Evolutionary conservation across 345 rosid genomes (phyloP).

Genomic region (Lumnitzera racemosa): DNA sequence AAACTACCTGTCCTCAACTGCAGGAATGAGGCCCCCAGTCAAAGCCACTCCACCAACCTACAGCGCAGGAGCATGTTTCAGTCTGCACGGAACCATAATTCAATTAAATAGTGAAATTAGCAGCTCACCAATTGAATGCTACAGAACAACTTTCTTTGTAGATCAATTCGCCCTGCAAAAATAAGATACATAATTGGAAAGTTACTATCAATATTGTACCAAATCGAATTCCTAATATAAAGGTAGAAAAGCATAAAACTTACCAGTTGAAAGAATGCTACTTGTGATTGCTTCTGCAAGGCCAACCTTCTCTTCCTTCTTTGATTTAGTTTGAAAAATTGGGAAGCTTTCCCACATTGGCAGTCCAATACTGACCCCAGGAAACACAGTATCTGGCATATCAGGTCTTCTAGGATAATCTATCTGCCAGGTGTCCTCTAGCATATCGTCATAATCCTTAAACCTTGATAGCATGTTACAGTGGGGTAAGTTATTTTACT

Average conservation of each 20-base stretch:
- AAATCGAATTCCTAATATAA: neutral
- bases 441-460: slow-evolving; percentile 81
- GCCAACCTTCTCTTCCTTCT: slow-evolving; percentile 93
- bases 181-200: slow-evolving; percentile 8
- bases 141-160: slow-evolving; percentile 76
- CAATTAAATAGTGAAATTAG: neutral
- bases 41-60: slow-evolving; percentile 94
- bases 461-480: slow-evolving; percentile 38
- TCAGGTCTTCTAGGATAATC: slow-evolving; percentile 71
- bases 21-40: slow-evolving; percentile 62
- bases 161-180: slow-evolving; percentile 76
- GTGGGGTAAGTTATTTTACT: neutral
- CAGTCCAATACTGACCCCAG: slow-evolving; percentile 43
- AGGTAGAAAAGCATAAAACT: slow-evolving; percentile 7
- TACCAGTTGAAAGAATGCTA: slow-evolving; percentile 90
- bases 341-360: slow-evolving; percentile 86
- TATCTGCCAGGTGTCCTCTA: slow-evolving; percentile 80
- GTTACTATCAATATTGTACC: slow-evolving; percentile 7
- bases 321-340: slow-evolving; percentile 51
- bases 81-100: neutral
- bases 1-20: slow-evolving; percentile 81
- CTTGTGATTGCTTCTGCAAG: slow-evolving; percentile 85
- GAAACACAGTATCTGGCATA: slow-evolving; percentile 41
- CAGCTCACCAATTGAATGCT: slow-evolving; percentile 78
- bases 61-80: slow-evolving; percentile 18